Evolutionary conservation across 176 grass and related monocot genomes (phyloP).

Genomic region (Raddia guianensis): DNA sequence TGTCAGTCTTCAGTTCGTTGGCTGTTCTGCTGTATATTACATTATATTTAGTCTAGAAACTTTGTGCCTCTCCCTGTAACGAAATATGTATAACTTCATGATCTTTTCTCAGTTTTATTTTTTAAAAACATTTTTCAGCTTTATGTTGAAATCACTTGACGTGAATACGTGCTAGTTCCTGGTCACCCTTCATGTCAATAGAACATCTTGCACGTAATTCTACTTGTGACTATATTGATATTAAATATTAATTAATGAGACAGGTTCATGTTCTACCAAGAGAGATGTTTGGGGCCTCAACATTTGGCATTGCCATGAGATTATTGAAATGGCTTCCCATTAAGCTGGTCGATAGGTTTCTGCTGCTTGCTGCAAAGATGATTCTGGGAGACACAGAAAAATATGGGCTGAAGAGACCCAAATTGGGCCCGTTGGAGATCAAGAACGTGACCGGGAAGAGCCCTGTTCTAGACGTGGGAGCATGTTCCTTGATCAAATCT

Average conservation of each 20-base stretch:
- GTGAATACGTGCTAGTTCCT: background rate
- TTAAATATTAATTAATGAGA: background rate
- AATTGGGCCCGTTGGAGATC: constrained; percentile 83
- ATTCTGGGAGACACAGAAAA: constrained; percentile 72
- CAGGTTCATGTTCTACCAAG: constrained; percentile 93
- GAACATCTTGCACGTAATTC: background rate
- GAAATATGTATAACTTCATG: background rate
- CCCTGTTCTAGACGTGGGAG: constrained; percentile 92
- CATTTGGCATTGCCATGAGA: constrained; percentile 75
- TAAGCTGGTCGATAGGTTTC: constrained; percentile 68
- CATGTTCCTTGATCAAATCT: constrained; percentile 80
- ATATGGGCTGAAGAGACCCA: constrained; percentile 81
- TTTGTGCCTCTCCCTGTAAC: background rate
- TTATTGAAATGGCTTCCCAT: constrained; percentile 75
- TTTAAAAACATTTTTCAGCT: background rate
- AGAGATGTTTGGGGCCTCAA: constrained; percentile 77
- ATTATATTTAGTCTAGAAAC: background rate
- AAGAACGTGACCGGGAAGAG: constrained; percentile 83
- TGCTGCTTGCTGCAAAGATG: constrained; percentile 58
- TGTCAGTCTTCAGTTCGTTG: background rate
- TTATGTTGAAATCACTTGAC: background rate
- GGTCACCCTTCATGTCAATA: constrained; percentile 1
- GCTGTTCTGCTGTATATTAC: background rate
- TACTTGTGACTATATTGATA: background rate
- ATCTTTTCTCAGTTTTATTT: background rate